Evolutionary conservation across 192 early-diverging fungal species (phyloP), one percentile per base, ranked within the genome.

Genomic region (Backusella tuberculispora): DNA sequence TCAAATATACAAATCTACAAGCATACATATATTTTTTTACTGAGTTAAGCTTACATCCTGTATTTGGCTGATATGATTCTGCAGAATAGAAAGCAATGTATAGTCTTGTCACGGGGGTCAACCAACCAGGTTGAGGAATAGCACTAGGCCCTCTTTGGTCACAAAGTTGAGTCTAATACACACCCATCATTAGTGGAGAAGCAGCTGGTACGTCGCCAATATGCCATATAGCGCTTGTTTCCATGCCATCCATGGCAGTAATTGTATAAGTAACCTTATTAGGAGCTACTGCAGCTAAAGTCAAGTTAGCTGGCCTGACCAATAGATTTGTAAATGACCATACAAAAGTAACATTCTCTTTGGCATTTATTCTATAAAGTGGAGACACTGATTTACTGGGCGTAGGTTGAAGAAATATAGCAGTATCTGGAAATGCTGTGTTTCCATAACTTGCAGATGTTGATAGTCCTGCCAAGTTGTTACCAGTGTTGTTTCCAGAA

Each of bases 91-190:
- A 73, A 29, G 66, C 75, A 66, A 79, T 77, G 15, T 72, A 69
- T 42, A 79, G 44, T 14, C 56, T 56, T 15, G 66, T 70, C 19
- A 60, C 26, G 8, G 81, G 81, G 5, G 44, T 34, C 10, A 79
- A 66, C 75, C 73, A 83, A 2, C 78, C 75, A 46, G 74, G 67
- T 19, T 38, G 38, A 56, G 74, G 43, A 24, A 65, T 43, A 42
- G 72, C 77, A 24, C 56, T 63, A 26, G 72, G 46, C 14, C 75
- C 78, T 45, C 81, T 75, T 46, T 83, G 81, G 53, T 79, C 81
- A 41, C 71, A 76, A 2, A 83, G 26, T 34, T 71, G 71, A 45
- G 79, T 79, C 26, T 76, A 71, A 67, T 79, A 83, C 10, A 26
- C 48, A 13, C 74, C 78, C 26, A 76, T 74, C 60, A 79, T 72